These are phyloP conservation scores for Mycena citricolor DNA, from an alignment of 1,284 basidiomycete species.

Conservation along the genomic window DNA sequence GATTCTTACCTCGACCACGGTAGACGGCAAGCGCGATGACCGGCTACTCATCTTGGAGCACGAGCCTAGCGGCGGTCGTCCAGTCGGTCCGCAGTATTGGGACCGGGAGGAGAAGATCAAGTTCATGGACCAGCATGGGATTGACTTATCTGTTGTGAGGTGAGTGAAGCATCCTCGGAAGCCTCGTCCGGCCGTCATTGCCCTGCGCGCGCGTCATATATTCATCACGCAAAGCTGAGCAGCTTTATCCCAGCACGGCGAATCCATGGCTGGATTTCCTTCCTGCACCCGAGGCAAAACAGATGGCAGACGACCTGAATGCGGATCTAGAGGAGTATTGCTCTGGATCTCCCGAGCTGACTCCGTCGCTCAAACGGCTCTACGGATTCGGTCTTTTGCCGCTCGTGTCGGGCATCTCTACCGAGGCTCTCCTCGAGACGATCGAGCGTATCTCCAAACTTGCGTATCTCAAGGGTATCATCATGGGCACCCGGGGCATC, in stretches of 20 bases:
- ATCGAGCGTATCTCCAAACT: slow-evolving; percentile 65
- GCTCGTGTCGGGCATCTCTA: slow-evolving; percentile 64
- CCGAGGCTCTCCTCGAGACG: slow-evolving; percentile 55
- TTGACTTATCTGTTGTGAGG: slow-evolving; percentile 71
- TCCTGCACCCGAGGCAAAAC: slow-evolving; percentile 61
- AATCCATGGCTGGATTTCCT: slow-evolving; percentile 91
- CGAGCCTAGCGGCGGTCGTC: slow-evolving; percentile 73
- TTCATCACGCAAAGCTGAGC: neutral
- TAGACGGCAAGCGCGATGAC: slow-evolving; percentile 53
- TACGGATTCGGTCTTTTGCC: slow-evolving; percentile 87
- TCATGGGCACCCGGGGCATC: slow-evolving; percentile 77
- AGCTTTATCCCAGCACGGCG: slow-evolving; percentile 50
- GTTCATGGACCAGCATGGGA: slow-evolving; percentile 78
- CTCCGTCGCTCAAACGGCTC: slow-evolving; percentile 52
- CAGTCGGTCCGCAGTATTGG: slow-evolving; percentile 70
- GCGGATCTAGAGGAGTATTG: slow-evolving; percentile 78
- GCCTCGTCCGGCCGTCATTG: neutral
- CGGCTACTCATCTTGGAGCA: slow-evolving; percentile 73
- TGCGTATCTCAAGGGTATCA: slow-evolving; percentile 73
- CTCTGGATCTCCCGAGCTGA: slow-evolving; percentile 53
- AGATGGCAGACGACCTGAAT: slow-evolving; percentile 69
- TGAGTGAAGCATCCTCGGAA: slow-evolving; percentile 30
- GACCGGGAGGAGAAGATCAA: slow-evolving; percentile 72
- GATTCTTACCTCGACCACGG: slow-evolving; percentile 54
- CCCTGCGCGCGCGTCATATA: neutral